Evolutionary conservation across 1,139 yeast species (phyloP).

Genomic region (Sugiyamaella castrensis): DNA sequence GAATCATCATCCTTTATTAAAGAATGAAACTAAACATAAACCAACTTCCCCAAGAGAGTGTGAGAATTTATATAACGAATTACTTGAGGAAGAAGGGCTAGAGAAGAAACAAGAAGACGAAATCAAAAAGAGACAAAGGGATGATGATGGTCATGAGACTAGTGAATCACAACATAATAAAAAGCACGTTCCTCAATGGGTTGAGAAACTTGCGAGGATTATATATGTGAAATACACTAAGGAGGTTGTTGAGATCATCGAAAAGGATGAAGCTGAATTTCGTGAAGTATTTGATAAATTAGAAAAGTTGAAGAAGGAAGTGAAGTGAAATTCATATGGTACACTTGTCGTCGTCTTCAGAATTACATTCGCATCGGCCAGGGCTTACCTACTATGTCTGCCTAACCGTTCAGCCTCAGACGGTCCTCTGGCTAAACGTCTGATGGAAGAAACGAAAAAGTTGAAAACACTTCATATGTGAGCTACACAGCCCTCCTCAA

Average conservation of each 20-base stretch:
- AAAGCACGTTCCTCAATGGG: constrained; percentile 26
- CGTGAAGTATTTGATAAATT: constrained; percentile 24
- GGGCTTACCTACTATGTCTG: too few relatives aligned
- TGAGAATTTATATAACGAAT: constrained; percentile 26
- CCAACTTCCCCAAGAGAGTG: constrained; percentile 22
- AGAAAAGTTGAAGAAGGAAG: constrained; percentile 21
- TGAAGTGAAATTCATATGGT: too few relatives aligned
- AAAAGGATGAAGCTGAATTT: constrained; percentile 33
- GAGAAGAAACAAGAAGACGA: constrained; percentile 15
- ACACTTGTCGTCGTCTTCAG: too few relatives aligned
- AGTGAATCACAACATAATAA: neutral
- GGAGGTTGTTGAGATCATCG: constrained; percentile 27
- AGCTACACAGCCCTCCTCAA: too few relatives aligned
- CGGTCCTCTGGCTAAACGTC: too few relatives aligned
- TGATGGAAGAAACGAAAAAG: too few relatives aligned
- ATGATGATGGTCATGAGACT: constrained; percentile 13
- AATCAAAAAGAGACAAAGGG: too few relatives aligned
- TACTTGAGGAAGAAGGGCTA: constrained; percentile 30
- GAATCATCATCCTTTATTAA: constrained; percentile 35
- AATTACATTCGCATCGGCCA: too few relatives aligned
- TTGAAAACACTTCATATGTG: too few relatives aligned
- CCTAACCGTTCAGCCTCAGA: too few relatives aligned
- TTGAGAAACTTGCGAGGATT: constrained; percentile 33
- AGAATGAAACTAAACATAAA: constrained; percentile 7
- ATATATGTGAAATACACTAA: constrained; percentile 34